These are phyloP conservation scores for Epithemia pelagica DNA, from an alignment of 108 stramenopile genomes.

Conservation along the genomic window DNA sequence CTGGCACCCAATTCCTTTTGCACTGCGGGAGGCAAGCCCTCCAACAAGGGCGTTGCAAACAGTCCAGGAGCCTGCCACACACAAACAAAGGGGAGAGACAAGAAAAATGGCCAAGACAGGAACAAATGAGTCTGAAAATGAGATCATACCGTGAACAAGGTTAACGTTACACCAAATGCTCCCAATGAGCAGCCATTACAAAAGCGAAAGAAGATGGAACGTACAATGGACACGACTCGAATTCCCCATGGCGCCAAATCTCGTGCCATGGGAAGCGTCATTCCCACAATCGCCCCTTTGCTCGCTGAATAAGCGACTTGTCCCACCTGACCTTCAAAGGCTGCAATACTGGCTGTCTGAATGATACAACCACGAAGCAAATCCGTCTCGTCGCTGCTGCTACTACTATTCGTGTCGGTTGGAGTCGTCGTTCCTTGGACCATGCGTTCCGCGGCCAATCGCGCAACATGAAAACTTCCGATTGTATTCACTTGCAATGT, in stretches of 20 bases:
- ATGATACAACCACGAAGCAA: conserved; percentile 83
- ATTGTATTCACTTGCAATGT: conserved; percentile 79
- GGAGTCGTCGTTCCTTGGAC: conserved; percentile 28
- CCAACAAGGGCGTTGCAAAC: conserved; percentile 88
- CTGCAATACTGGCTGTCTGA: conserved; percentile 93
- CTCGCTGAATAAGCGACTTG: conserved; percentile 90
- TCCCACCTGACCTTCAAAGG: conserved; percentile 91
- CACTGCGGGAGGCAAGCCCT: conserved; percentile 78
- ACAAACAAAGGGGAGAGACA: not conserved
- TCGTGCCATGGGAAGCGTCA: conserved; percentile 87
- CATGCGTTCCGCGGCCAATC: conserved; percentile 87
- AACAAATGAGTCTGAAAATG: too few species aligned
- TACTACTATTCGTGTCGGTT: conserved; percentile 1
- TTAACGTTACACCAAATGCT: too few species aligned
- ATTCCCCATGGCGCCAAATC: conserved; percentile 81
- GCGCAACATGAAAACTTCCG: conserved; percentile 94
- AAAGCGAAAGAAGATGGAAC: conserved; percentile 9
- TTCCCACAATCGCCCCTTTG: conserved; percentile 87
- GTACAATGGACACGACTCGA: conserved; percentile 84
- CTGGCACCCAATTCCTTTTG: conserved; percentile 64
- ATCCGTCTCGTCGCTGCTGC: conserved; percentile 5
- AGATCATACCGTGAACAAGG: too few species aligned
- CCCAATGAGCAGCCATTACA: too few species aligned
- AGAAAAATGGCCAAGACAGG: too few species aligned
- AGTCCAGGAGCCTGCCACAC: conserved; percentile 80